A percentile compares a stretch with the other conserved stretches of the same genome.
These are phyloP conservation scores for Platanus orientalis DNA, from an alignment of 164 flowering plant genomes.

Conservation along the genomic window DNA sequence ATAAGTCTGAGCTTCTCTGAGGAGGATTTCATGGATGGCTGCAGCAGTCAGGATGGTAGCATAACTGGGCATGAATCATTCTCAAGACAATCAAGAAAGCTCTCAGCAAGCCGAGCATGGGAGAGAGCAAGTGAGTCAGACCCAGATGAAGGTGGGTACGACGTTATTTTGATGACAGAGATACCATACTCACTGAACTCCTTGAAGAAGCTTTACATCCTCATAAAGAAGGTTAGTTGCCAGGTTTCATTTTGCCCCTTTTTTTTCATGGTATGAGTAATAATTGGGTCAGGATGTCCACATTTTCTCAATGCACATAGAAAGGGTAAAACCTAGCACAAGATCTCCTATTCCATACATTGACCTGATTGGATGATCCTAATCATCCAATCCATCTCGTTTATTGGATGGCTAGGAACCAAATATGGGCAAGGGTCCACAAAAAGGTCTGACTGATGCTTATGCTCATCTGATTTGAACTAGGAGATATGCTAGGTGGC, in stretches of 20 bases:
- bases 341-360: no score
- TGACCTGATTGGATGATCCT: no score
- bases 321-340: no score
- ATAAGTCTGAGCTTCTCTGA: constrained; percentile 76
- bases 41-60: constrained; percentile 90
- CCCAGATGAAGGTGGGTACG: constrained; percentile 78
- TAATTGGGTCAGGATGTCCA: no score
- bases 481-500: no score
- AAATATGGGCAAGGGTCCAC: no score
- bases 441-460: no score
- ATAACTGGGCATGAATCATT: constrained; percentile 53
- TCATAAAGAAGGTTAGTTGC: constrained; percentile 72
- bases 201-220: constrained; percentile 67
- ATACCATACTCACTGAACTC: constrained; percentile 63
- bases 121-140: constrained; percentile 74
- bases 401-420: no score
- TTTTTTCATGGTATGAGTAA: no score
- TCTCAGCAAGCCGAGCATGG: constrained; percentile 92
- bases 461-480: no score
- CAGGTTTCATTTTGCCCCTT: neutral
- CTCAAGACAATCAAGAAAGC: constrained; percentile 78
- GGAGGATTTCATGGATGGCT: constrained; percentile 82
- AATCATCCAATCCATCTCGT: no score
- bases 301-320: no score
- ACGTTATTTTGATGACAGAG: constrained; percentile 80